Base-by-base conservation (phyloP, 2,329 filamentous ascomycete genomes). In the Pseudogymnoascus sp. region DNA sequence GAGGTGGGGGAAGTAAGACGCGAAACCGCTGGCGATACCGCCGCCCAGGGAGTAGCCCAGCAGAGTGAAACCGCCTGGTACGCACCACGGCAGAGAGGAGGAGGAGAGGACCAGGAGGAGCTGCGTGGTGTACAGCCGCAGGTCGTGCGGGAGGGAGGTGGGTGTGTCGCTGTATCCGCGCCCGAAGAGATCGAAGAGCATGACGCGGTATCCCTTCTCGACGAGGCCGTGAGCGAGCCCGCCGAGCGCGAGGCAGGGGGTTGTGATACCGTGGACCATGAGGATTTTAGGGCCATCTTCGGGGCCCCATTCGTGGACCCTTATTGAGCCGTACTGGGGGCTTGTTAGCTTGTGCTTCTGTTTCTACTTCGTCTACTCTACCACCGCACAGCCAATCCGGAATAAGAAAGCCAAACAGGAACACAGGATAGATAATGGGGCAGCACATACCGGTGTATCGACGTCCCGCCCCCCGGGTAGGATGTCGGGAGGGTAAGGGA, bases 21-120 rank as follows among this genome's bases (percentile, higher is more conserved):
- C 83, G 71, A 95, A 93, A 18, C 85, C 80, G 8, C 85, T 86
- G 1, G 83, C 81, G 42, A 96, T 82, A 12, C 87, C 89, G 37
- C 91, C 91, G 54, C 91, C 91, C 0, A 96, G 80, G 0, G 88
- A 92, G 74, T 95, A 96, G 1, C 91, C 91, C 3, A 92, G 76
- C 5, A 96, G 76, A 65, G 86, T 84, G 73, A 95, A 93, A 62
- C 79, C 80, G 6, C 76, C 73, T 31, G 70, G 67, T 5, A 78
- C 79, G 3, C 75, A 76, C 86, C 86, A 90, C 0, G 79, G 64
- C 2, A 88, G 71, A 1, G 76, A 73, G 0, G 87, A 90, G 1
- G 86, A 89, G 1, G 83, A 79, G n/a, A 90, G 76, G 7, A 82
- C 85, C 10, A 88, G 77, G 36, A 89, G 75, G 37, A 91, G 84